Base-by-base conservation (phyloP, 1,284 basidiomycete species). In the Cystobasidiaceae sp. region DNA sequence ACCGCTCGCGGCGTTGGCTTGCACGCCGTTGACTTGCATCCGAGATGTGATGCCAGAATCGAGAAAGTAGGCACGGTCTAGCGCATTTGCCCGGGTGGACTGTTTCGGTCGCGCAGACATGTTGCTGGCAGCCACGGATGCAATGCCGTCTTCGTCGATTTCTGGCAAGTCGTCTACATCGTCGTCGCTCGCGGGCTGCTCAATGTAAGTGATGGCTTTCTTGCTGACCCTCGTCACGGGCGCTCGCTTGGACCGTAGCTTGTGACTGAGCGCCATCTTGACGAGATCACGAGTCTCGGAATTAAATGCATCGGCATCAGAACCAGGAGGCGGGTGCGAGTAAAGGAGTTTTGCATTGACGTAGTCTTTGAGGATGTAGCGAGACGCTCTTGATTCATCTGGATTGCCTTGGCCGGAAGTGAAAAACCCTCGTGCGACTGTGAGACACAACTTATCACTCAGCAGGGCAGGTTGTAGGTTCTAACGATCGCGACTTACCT, bases 281-380 rank as follows among this genome's bases (percentile, higher is more conserved):
- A 73, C 73, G 30, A 84, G 78, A 52, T 84, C 80, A 57, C 88
- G 84, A 15, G 86, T 88, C 52, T 82, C 81, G 50, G 81, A 76
- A 77, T 98, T 98, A 81, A 94, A 98, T 1, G 81, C 80, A 59
- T 85, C 82, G 13, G 86, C 83, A 8, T 84, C 77, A 3, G 85
- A 78, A 4, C 80, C 84, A 0, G 91, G 89, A 8, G 96, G 93
- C 0, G 83, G 86, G 69, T 94, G 89, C 70, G 89, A 90, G 77
- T 85, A 97, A 7, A 98, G 81, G 0, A 99, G 82, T 72, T 90
- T 92, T 37, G 90, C 96, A 72, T 90, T 93, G 69, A 98, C 92
- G 74, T 97, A 98, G 79, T 99, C 96, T 78, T 99, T 99, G 63
- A 99, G 82, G 60, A 99, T 83, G 74, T 89, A 89, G 66, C 96